Base-by-base conservation (phyloP, 805 yeast genomes). In the Blastobotrys chiropterorum region DNA sequence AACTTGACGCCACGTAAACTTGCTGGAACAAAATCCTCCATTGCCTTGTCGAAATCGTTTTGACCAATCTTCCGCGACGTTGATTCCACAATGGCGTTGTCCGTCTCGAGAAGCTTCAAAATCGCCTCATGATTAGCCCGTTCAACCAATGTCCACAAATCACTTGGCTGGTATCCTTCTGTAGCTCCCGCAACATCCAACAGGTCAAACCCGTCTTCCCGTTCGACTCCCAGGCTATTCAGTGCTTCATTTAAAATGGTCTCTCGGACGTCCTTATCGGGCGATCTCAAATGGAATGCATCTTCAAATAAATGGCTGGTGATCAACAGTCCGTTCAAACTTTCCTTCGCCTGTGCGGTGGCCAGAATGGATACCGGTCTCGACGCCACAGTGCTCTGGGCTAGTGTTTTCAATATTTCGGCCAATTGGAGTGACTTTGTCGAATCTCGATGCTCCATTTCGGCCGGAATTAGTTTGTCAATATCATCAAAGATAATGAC, bases 161-260 rank as follows among this genome's bases (percentile, higher is more conserved):
- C 99, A 21, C 82, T 80, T 0, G 97, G 95, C 26, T 87, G 78
- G 64, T 84, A 92, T 0, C 98, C 98, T 60, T 92, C 98, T 0
- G 96, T 86, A 49, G 83, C 92, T 4, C 64, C 56, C 0, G 84
- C 75, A 30, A 84, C 67, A 56, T 82, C 84, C 21, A 76, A 68
- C 8, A 77, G 52, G 44, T 77, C 72, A 52, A 81, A 70, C 3
- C 61, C 68, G 3, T 72, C 63, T 34, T 77, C 73, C 21, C 76
- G 65, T 1, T 53, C 38, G 34, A 76, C 52, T 0, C 59, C 60
- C 19, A 68, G 53, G 2, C 54, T 50, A 2, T 63, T 63, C 2
- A 83, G 59, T 42, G 79, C 77, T 39, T 70, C 70, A 13, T 67
- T 58, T 38, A 85, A 50, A 14, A 85, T 67, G 30, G 67, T 62